A percentile compares a stretch with the other conserved stretches of the same genome.
phyloP scores from a whole-genome alignment of 1,284 basidiomycete species.

The Trametes polyzona region DNA sequence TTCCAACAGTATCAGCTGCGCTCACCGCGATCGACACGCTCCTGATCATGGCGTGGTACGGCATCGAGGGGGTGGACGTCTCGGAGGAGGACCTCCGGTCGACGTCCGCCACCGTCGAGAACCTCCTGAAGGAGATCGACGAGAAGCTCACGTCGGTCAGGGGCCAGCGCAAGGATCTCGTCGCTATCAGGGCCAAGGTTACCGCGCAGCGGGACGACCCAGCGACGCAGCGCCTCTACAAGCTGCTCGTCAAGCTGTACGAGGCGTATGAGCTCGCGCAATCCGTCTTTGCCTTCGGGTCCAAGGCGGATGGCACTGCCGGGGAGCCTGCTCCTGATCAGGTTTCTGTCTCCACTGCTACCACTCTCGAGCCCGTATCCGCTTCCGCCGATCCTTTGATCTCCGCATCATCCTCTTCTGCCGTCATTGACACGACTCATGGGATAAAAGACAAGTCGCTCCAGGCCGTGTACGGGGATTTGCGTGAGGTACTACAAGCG shows the following conservation, averaged over 20 bases:
- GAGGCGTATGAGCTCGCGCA: background rate
- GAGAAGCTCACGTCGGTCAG: background rate
- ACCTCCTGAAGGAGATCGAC: background rate
- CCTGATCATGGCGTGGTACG: background rate
- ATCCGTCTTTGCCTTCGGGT: background rate
- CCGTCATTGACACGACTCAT: background rate
- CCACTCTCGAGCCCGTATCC: no score
- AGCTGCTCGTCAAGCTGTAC: background rate
- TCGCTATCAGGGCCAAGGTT: background rate
- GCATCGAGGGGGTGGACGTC: background rate
- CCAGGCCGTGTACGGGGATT: background rate
- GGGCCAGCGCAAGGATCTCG: background rate
- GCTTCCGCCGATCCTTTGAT: no score
- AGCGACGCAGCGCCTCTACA: background rate
- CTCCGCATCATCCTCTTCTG: background rate
- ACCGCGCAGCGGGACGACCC: background rate
- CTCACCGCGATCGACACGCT: background rate
- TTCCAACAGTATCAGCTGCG: background rate
- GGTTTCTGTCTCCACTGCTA: background rate
- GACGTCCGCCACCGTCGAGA: background rate
- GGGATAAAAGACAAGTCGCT: no score
- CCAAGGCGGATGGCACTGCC: background rate
- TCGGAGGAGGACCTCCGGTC: background rate
- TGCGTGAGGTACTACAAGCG: background rate
- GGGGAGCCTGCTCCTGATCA: background rate